Evolutionary conservation across 148 eudicot species (phyloP), one percentile per base, ranked within the genome.

Genomic region (Simmondsia chinensis): DNA sequence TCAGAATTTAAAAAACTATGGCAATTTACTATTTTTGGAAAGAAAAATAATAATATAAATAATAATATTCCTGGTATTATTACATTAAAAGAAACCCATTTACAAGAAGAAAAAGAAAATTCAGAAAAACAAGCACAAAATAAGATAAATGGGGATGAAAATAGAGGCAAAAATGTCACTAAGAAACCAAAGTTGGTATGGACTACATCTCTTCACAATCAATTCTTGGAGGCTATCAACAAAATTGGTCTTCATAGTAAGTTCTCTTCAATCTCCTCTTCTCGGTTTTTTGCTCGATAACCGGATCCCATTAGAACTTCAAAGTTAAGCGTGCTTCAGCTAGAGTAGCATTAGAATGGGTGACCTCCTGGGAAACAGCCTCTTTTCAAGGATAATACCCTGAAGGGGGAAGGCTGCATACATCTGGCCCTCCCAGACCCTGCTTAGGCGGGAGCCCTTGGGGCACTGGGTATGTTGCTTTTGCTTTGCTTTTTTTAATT

Each of bases 171-270:
- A 1, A 13, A 9, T 9, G 16, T 21, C 5, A n/a, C 4, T 9
- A 75, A 57, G 32, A 75, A 68, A 43, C 34, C 45, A 1, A 79
- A 68, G 56, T 18, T 79, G 22, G 33, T 68, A 42, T 79, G 82
- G 87, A 65, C 77, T 12, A 65, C 61, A 27, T 31, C 63, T 2
- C 81, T 77, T 29, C 91, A 81, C 49, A 65, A 61, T 47, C 38
- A 21, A 7, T 81, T 81, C 18, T 56, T 81, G 49, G 76, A 68
- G 54, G 83, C 80, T 28, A 54, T 81, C 37, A 48, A 43, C 38
- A 59, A 35, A 48, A 27, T 71, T 20, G 79, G 91, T 23, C 14
- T 71, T 14, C 69, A 74, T 0, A 71, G 91, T 77, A 77, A 66
- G 89, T 9, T 4, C 7, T 7, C n/a, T 29, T 30, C 17, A 18